These are phyloP conservation scores for Boechera retrofracta DNA, from an alignment of 345 rosid species.

Conservation along the genomic window DNA sequence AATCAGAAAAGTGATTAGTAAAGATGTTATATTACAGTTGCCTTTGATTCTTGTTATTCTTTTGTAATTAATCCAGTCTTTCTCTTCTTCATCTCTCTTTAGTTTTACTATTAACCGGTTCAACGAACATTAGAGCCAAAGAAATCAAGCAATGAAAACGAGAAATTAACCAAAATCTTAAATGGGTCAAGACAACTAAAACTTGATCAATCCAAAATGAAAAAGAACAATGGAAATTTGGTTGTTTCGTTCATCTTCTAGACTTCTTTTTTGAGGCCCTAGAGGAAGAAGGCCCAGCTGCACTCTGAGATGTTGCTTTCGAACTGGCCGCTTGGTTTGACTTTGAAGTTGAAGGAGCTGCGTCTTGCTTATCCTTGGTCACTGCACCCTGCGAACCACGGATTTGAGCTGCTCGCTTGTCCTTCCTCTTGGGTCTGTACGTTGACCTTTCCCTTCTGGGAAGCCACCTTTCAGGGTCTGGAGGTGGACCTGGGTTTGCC, in stretches of 20 bases:
- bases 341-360: conserved; percentile 50
- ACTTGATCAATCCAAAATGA: conserved; percentile 28
- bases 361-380: conserved; percentile 73
- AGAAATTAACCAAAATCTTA: conserved; percentile 29
- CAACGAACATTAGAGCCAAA: background rate
- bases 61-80: background rate
- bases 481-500: conserved; percentile 95
- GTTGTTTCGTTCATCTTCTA: conserved; percentile 54
- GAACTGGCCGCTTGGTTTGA: conserved; percentile 45
- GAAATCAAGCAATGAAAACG: background rate
- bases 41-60: conserved; percentile 1
- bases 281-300: conserved; percentile 65
- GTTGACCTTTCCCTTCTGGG: conserved; percentile 95
- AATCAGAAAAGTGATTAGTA: conserved; percentile 39
- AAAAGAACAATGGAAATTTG: conserved; percentile 4
- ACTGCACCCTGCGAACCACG: conserved; percentile 97
- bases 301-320: conserved; percentile 26
- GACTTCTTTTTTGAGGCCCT: conserved; percentile 92
- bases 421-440: conserved; percentile 92
- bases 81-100: background rate
- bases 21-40: conserved; percentile 22
- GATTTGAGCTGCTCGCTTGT: conserved; percentile 92
- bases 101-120: background rate
- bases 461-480: conserved; percentile 99
- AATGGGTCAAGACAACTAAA: conserved; percentile 25